Conservation (phyloP, 257 asterid genomes). For the Solanum piurae region DNA sequence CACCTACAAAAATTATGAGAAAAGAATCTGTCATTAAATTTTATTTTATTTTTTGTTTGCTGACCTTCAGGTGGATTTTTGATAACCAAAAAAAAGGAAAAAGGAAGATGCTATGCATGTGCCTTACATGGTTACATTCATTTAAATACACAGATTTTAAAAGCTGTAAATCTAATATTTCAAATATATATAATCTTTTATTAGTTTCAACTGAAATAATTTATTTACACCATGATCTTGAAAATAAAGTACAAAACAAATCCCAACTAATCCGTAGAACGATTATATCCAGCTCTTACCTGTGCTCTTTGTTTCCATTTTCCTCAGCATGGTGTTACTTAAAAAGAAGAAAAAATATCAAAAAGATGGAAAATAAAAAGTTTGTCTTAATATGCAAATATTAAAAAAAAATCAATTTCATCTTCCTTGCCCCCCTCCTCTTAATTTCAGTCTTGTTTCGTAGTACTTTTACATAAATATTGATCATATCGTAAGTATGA, state of each 20-base stretch:
- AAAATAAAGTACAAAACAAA: conserved; percentile 20
- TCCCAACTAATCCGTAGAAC: conserved; percentile 28
- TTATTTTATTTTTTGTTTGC: background rate
- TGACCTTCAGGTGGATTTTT: background rate
- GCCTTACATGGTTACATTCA: background rate
- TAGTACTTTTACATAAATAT: no score
- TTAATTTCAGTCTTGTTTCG: background rate
- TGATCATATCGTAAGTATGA: background rate
- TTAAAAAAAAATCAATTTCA: background rate
- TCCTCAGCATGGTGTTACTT: background rate
- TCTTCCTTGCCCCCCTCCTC: background rate
- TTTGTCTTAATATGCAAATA: background rate
- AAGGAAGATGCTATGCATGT: background rate
- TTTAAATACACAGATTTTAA: background rate
- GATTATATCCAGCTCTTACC: background rate
- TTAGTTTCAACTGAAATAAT: conserved; percentile 16
- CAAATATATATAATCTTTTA: background rate
- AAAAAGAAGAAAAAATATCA: background rate
- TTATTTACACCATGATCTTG: conserved; percentile 15
- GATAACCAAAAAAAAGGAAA: background rate
- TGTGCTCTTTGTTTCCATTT: background rate
- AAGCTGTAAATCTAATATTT: background rate
- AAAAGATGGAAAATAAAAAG: background rate
- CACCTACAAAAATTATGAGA: background rate
- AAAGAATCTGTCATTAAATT: background rate